These are phyloP conservation scores for Cordyceps javanica DNA, from an alignment of 2,329 filamentous ascomycete genomes.

Conservation along the genomic window DNA sequence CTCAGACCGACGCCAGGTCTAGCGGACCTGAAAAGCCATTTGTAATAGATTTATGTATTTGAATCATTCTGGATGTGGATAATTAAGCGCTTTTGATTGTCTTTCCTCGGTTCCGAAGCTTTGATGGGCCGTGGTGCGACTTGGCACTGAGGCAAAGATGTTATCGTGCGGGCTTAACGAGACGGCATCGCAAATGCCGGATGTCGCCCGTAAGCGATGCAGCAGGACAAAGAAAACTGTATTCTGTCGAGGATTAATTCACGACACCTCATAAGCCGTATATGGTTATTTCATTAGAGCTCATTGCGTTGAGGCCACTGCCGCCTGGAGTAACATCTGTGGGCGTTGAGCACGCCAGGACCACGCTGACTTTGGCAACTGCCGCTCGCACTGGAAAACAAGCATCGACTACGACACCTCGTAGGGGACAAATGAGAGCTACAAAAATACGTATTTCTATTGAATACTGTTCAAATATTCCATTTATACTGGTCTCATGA, in stretches of 20 bases:
- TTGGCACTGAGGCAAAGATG: neutral
- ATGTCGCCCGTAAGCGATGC: neutral
- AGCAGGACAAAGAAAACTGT: neutral
- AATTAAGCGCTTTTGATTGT: neutral
- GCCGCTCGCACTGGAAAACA: conserved; percentile 4
- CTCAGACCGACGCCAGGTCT: neutral
- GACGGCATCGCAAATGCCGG: neutral
- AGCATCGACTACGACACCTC: neutral
- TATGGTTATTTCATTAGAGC: neutral
- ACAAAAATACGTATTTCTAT: neutral
- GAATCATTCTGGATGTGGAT: neutral
- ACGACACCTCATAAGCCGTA: neutral
- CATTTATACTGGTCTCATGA: neutral
- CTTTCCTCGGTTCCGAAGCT: too few relatives aligned
- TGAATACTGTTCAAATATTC: neutral
- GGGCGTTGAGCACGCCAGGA: neutral
- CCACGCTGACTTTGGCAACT: conserved; percentile 2
- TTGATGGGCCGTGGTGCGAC: neutral
- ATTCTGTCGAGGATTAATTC: neutral
- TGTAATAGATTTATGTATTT: neutral
- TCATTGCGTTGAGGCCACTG: neutral
- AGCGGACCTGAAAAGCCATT: neutral
- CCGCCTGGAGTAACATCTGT: neutral
- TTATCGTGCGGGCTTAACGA: neutral
- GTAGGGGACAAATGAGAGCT: neutral